Conservation (phyloP, 2,329 filamentous ascomycete genomes). For the Macrophomina phaseolina region DNA sequence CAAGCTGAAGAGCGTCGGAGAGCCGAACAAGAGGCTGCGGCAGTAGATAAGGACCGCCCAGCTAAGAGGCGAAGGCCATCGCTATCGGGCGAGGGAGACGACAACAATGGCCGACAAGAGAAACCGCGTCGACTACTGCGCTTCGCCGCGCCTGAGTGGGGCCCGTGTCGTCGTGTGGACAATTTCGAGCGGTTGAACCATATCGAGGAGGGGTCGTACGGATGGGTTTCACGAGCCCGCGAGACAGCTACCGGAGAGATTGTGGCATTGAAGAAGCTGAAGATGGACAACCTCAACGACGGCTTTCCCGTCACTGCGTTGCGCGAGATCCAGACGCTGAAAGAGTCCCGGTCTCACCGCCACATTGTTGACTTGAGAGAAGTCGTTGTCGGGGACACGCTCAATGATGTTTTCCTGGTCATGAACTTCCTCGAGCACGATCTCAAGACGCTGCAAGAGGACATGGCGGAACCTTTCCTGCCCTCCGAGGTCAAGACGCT, state of each 20-base stretch:
- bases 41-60: constrained; percentile 44
- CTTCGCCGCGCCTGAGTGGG: constrained; percentile 73
- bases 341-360: constrained; percentile 72
- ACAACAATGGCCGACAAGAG: constrained; percentile 32
- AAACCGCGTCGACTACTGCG: constrained; percentile 67
- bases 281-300: constrained; percentile 79
- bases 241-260: constrained; percentile 76
- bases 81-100: constrained; percentile 46
- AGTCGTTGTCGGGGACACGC: constrained; percentile 75
- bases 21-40: constrained; percentile 34
- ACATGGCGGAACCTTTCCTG: constrained; percentile 93
- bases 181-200: constrained; percentile 93
- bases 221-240: constrained; percentile 85
- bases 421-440: constrained; percentile 99
- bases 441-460: constrained; percentile 87
- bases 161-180: constrained; percentile 76
- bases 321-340: constrained; percentile 90
- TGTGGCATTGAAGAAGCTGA: constrained; percentile 91
- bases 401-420: constrained; percentile 81
- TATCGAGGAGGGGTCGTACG: constrained; percentile 97
- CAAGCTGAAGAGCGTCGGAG: constrained; percentile 36
- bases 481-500: constrained; percentile 92
- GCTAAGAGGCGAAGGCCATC: constrained; percentile 68
- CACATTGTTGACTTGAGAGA: constrained; percentile 85
- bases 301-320: constrained; percentile 91